phyloP scores from a whole-genome alignment of 257 asterid species.

The Solanum chilense region DNA sequence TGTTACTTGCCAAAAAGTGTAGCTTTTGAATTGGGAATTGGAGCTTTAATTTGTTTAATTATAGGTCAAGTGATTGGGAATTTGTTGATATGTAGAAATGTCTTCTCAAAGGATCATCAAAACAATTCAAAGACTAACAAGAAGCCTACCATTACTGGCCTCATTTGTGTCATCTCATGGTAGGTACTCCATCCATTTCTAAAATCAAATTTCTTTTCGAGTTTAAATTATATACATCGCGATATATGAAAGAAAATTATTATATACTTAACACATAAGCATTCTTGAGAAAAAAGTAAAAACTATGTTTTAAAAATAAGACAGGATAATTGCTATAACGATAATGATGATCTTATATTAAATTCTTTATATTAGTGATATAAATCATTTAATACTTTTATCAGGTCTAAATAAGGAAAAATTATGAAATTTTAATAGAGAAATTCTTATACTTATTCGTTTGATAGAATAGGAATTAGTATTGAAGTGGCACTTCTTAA shows the following conservation, averaged over 20 bases:
- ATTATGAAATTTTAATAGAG: background rate
- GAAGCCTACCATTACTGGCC: constrained; percentile 14
- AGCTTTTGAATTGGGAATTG: constrained; percentile 45
- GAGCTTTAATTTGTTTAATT: constrained; percentile 27
- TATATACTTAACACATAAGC: background rate
- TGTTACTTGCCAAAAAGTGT: constrained; percentile 49
- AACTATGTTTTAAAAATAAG: too few species aligned
- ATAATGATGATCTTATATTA: background rate
- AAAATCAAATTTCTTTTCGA: background rate
- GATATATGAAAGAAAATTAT: too few species aligned
- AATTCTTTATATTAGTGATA: background rate
- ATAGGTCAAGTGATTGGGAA: constrained; percentile 40
- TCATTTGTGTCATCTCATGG: constrained; percentile 50
- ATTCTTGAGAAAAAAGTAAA: too few species aligned
- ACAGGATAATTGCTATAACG: too few species aligned
- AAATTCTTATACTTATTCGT: background rate
- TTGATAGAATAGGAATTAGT: background rate
- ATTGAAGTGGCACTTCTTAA: background rate
- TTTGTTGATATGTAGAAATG: constrained; percentile 26
- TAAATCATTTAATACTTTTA: background rate
- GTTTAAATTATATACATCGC: background rate
- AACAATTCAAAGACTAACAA: constrained; percentile 12
- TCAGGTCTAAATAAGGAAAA: background rate
- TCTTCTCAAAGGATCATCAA: constrained; percentile 8
- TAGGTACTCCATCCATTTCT: constrained; percentile 7